These are phyloP conservation scores for Ceratobasidium sp. DNA, from an alignment of 1,284 basidiomycete genomes.

Conservation along the genomic window DNA sequence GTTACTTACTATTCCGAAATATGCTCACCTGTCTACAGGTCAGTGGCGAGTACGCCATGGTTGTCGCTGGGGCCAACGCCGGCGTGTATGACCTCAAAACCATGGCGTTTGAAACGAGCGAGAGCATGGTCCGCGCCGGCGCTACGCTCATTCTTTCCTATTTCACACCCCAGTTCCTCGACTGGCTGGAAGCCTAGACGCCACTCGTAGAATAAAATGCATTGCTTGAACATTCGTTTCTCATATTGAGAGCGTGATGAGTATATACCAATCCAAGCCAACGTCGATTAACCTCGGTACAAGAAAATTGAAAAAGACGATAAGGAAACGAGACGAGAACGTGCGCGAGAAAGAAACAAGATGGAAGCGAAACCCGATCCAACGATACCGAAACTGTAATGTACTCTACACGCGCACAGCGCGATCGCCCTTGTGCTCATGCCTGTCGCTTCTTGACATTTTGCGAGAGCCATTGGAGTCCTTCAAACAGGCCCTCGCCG, in stretches of 20 bases:
- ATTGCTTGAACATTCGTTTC: constrained; percentile 22
- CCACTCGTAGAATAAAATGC: constrained; percentile 9
- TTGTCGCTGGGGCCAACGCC: constrained; percentile 89
- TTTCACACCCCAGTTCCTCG: constrained; percentile 94
- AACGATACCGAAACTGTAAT: neutral
- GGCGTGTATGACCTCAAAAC: constrained; percentile 90
- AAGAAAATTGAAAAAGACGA: constrained; percentile 14
- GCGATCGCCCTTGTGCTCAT: constrained; percentile 15
- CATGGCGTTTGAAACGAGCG: constrained; percentile 93
- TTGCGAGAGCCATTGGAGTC: constrained; percentile 93
- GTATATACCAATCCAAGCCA: constrained; percentile 9
- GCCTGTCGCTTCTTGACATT: constrained; percentile 90
- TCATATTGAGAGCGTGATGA: constrained; percentile 4
- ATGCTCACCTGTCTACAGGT: neutral
- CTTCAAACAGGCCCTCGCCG: constrained; percentile 94
- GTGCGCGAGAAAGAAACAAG: neutral
- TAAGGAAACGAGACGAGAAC: neutral
- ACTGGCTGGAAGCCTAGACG: constrained; percentile 74
- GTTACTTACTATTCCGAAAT: neutral
- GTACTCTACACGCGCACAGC: constrained; percentile 34
- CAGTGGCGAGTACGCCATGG: constrained; percentile 96
- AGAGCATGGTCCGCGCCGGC: constrained; percentile 90
- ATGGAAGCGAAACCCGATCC: constrained; percentile 7
- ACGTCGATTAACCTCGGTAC: neutral
- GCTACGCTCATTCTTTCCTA: constrained; percentile 91